Percentiles rank a stretch among this genome's conserved stretches.
Evolutionary conservation across 306 rosid species (phyloP).

Genomic region (Hippophae rhamnoides): DNA sequence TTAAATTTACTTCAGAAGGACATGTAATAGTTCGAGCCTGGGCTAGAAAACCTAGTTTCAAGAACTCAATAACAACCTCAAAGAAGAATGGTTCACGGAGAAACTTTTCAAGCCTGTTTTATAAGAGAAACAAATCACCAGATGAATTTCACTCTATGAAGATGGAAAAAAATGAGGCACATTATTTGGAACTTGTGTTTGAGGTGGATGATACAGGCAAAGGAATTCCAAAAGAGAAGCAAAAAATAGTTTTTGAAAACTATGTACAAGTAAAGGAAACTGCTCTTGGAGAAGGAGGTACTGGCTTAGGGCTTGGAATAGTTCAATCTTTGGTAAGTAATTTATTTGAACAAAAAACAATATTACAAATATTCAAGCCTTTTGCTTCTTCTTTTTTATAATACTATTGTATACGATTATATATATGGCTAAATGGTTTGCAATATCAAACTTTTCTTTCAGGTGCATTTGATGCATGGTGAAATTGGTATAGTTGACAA

Average conservation of each 20-base stretch:
- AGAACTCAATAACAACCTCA: conserved; percentile 30
- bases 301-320: conserved; percentile 92
- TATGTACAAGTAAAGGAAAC: conserved; percentile 69
- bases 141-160: conserved; percentile 20
- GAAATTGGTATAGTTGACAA: conserved; percentile 60
- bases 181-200: conserved; percentile 46
- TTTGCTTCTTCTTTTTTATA: too few relatives aligned
- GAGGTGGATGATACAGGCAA: conserved; percentile 82
- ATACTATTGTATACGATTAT: too few relatives aligned
- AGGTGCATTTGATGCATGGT: conserved; percentile 88
- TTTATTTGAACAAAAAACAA: too few relatives aligned
- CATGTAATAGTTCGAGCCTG: conserved; percentile 53
- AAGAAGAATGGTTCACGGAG: conserved; percentile 16
- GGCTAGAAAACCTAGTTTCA: conserved; percentile 38
- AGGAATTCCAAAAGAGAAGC: conserved; percentile 79
- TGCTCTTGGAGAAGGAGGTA: conserved; percentile 52
- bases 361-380: too few relatives aligned
- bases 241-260: conserved; percentile 55
- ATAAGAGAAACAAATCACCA: conserved; percentile 19
- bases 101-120: conserved; percentile 24
- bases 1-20: conserved; percentile 64
- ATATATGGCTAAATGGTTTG: too few relatives aligned
- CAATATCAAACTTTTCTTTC: background rate
- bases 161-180: conserved; percentile 21
- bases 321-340: conserved; percentile 66